Conservation (phyloP, 495 filamentous ascomycete species). For the Xylaria longipes region DNA sequence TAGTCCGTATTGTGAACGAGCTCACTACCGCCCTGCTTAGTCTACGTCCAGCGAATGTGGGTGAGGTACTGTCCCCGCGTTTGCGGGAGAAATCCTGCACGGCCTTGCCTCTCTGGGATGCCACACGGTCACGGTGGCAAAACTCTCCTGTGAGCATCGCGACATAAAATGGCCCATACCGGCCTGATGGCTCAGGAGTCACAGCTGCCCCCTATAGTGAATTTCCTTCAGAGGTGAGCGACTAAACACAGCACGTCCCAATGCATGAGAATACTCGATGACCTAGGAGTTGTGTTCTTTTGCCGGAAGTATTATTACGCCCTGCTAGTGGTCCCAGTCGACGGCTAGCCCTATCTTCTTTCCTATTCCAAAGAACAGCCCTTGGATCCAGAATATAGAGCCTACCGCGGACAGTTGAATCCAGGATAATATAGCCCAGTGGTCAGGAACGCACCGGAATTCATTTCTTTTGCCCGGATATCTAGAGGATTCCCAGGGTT, state of each 20-base stretch:
- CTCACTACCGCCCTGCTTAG: conserved; percentile 18
- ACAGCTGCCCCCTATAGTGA: conserved; percentile 3
- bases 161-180: conserved; percentile 26
- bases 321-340: conserved; percentile 21
- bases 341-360: conserved; percentile 26
- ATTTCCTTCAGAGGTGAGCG: conserved; percentile 26
- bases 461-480: conserved; percentile 24
- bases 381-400: conserved; percentile 21
- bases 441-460: conserved; percentile 24
- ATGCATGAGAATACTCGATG: conserved; percentile 4
- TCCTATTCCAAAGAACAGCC: conserved; percentile 20
- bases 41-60: conserved; percentile 13
- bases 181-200: conserved; percentile 1
- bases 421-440: conserved; percentile 22
- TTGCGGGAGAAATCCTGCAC: conserved; percentile 3
- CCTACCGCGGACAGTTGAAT: conserved; percentile 21
- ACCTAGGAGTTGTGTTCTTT: conserved; percentile 17
- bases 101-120: conserved; percentile 23
- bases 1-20: conserved; percentile 15
- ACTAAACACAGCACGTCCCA: conserved; percentile 19
- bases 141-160: conserved; percentile 15
- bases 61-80: conserved; percentile 23
- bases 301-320: conserved; percentile 19
- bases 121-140: conserved; percentile 25
- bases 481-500: conserved; percentile 18